Evolutionary conservation across 768 basidiomycete species (phyloP), one percentile per base, ranked within the genome.

Genomic region (Asterophora parasitica): DNA sequence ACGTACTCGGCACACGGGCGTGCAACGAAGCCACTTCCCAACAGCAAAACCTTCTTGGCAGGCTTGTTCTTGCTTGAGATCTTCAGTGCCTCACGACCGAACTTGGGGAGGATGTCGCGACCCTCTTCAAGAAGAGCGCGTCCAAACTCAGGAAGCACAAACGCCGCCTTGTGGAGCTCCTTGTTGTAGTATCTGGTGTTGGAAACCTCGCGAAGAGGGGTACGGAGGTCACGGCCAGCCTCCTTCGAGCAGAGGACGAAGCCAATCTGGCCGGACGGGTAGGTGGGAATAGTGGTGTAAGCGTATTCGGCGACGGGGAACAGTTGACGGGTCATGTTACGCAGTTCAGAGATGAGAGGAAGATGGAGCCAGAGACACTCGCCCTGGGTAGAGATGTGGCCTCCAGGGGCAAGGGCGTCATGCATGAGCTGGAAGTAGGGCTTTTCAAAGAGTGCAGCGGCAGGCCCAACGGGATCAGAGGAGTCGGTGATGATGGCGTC

Each of bases 401-500:
- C 95, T 15, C 92, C 93, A 2, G 87, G 86, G 12, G 84, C 73
- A 51, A 99, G 80, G 0, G 94, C 90, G 58, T 93, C 86, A 64
- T 92, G 82, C 48, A 99, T 78, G 30, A 98, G 83, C 65, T 91
- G 79, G 76, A 97, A 99, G 80, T 96, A 99, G 1, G 93, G 89
- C 65, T 93, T 88, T 70, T 98, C 81, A 79, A 99, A 98, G 54
- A 98, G 86, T 17, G 88, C 79, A 37, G 83, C 86, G 37, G 95
- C 95, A 35, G 95, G 95, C 35, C 95, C 95, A 46, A 97, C 92
- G 32, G 95, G 95, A 67, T 98, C 95, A 16, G 93, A 96, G 15
- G 94, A 97, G 67, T 99, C 95, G 53, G 95, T 99, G 71, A 99
- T 89, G 73, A 99, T 98, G 51, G 89, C 91, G 63, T 99, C 95